Base-by-base conservation (phyloP, 371 early-diverging fungal species). In the Lichtheimia corymbifera region DNA sequence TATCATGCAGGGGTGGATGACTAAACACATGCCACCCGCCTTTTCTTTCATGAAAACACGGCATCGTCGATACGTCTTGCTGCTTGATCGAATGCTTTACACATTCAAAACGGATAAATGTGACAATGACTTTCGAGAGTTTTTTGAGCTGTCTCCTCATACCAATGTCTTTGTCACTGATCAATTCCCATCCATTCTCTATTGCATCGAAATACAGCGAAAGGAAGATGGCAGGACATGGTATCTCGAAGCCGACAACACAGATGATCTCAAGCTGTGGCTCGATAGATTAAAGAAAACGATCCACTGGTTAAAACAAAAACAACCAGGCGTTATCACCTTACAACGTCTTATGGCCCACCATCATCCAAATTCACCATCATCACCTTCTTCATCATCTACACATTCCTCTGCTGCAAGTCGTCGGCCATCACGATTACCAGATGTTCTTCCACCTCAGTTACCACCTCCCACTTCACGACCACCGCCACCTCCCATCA, bases 81-180 rank as follows among this genome's bases (percentile, higher is more conserved):
- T 77, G 13, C 63, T 67, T 0, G 77, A 77, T 55, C 65, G 74
- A 11, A 53, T 71, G 41, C 28, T 77, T 11, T 77, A 73, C 60
- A 55, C 66, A 6, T 77, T 73, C 57, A 77, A 77, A 50, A 59
- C 61, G 4, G 74, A 73, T 25, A 50, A 60, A 17, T 68, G 70
- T 7, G 61, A 57, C 9, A n/a, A 42, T 1, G 41, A 51, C 25
- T 77, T 67, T 25, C 64, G 74, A 3, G 72, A 73, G 28, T 77
- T 73, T 45, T 60, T 73, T 28, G 72, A 71, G 45, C 22, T 77
- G 17, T 69, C 64, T 17, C 53, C 57, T 5, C 35, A 66, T n/a
- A 73, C 77, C 6, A 59, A 72, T 45, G 70, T 68, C 14, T 73
- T 70, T 56, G 72, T 72, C 5, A 73, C 77, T n/a, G 74, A 77